Evolutionary conservation across 2,329 filamentous ascomycete species (phyloP), one percentile per base, ranked within the genome.

Genomic region (Ophiostoma triangulosporum): DNA sequence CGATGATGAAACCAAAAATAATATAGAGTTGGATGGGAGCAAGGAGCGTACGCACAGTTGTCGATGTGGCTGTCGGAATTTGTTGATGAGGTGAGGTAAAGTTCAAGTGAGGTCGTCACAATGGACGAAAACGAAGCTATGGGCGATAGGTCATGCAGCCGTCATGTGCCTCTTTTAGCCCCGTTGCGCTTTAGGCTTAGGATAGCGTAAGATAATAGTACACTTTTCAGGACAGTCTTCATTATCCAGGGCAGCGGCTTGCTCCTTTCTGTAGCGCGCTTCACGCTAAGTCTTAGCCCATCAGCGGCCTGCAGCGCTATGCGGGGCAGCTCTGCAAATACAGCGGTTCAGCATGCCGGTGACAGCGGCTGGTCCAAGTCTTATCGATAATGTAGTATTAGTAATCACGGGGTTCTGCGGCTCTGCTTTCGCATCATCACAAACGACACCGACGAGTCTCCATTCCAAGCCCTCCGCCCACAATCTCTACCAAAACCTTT

Each of bases 261-360:
- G 36, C 36, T 24, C 38, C 20, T 35, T 31, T 32, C 29, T 35
- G 46, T 33, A 17, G 27, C 29, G 24, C 29, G 31, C 31, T 35
- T 22, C 17, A 27, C 48, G 48, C 48, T 50, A 50, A 12, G 8
- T 11, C 4, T n/a, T 17, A n/a, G 24, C 33, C 31, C 40, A 31
- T 33, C 26, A 35, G 29, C 22, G 9, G 20, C 17, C 38, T 46
- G 27, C 31, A 52, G 50, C 40, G 50, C 50, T 29, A 45, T 45
- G 50, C 50, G 50, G 50, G 50, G 50, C 50, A 22, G 38, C 14
- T 17, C 27, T 35, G 22, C 31, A 27, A 35, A 52, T 52, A 52
- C 40, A 52, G 50, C 17, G 40, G 40, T 3, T 26, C n/a, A n/a
- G n/a, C n/a, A n/a, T n/a, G n/a, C n/a, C n/a, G n/a, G n/a, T n/a